Base-by-base conservation (phyloP, 2,329 filamentous ascomycete genomes). In the Penicillium concentricum region DNA sequence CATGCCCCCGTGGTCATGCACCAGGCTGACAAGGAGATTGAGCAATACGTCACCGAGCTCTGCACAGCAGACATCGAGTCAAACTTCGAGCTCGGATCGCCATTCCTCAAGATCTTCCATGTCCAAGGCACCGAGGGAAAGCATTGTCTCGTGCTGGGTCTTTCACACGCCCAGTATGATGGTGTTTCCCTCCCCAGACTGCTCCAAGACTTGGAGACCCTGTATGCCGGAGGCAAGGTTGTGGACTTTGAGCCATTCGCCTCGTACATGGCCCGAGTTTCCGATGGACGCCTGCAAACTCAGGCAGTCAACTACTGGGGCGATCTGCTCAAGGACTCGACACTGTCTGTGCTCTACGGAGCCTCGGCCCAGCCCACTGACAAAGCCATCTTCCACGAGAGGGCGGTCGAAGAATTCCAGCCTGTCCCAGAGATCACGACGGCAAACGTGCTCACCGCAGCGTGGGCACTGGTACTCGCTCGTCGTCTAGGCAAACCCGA, bases 151-250 rank as follows among this genome's bases (percentile, higher is more conserved):
- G 51, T 68, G 32, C 77, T 87, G 67, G 80, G 85, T 53, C 79
- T 88, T 47, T 88, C 85, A 0, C 86, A 88, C 66, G 82, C 85
- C 0, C 85, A 87, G 60, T 88, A 88, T 67, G 86, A 88, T 59
- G 86, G 86, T 61, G 83, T 87, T 26, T 87, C 83, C 57, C 78
- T 88, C 2, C 84, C 84, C 0, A 70, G 78, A 4, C 74, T 87
- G 7, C 79, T 87, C 37, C 78, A 77, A 26, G 83, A 87, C 65
- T 77, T 88, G 9, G 81, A 81, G 0, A 76, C 77, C 0, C 68
- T 87, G 12, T 85, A 81, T 54, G 52, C 64, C 1, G 74, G 71
- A 9, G 60, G 57, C 2, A 26, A 62, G 3, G 60, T 78, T 2
- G 59, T 67, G 2, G 60, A 70, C 16, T 71, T 70, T 2, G 52